Conservation (phyloP, 2,329 filamentous ascomycete species). For the Talaromyces verruculosus region DNA sequence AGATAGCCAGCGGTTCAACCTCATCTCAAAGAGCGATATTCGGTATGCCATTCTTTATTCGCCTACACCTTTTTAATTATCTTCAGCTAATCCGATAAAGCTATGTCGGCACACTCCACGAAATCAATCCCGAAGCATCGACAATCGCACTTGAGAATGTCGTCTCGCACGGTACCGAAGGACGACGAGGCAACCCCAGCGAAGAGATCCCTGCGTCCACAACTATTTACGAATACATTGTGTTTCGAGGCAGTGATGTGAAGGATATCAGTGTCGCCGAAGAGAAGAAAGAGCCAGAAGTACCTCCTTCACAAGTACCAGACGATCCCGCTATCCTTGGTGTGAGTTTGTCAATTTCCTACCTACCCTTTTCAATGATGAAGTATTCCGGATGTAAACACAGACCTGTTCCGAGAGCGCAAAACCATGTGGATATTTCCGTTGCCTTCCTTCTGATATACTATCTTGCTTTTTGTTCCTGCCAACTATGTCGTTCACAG, state of each 20-base stretch:
- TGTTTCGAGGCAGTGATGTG: slow-evolving; percentile 96
- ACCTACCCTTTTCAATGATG: slow-evolving; percentile 53
- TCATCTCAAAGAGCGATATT: slow-evolving; percentile 97
- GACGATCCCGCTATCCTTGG: slow-evolving; percentile 96
- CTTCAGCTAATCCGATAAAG: slow-evolving; percentile 47
- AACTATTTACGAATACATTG: slow-evolving; percentile 95
- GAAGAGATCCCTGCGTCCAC: slow-evolving; percentile 83
- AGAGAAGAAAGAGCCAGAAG: slow-evolving; percentile 68
- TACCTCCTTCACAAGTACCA: slow-evolving; percentile 73
- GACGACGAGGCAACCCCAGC: slow-evolving; percentile 72
- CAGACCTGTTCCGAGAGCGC: slow-evolving; percentile 82
- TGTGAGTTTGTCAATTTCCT: slow-evolving; percentile 64
- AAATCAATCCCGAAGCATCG: slow-evolving; percentile 96
- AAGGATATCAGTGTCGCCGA: slow-evolving; percentile 96
- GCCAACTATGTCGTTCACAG: neutral
- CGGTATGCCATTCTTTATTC: slow-evolving; percentile 59
- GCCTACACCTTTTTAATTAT: neutral
- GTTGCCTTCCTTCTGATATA: slow-evolving; percentile 99
- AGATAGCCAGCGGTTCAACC: slow-evolving; percentile 81
- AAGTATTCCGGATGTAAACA: slow-evolving; percentile 97
- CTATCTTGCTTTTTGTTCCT: no score
- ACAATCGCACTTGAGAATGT: slow-evolving; percentile 98
- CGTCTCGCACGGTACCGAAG: slow-evolving; percentile 89
- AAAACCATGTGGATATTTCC: slow-evolving; percentile 96
- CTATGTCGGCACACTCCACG: slow-evolving; percentile 92